Evolutionary conservation across 495 filamentous ascomycete species (phyloP).

Genomic region (Lasiosphaeria miniovina): DNA sequence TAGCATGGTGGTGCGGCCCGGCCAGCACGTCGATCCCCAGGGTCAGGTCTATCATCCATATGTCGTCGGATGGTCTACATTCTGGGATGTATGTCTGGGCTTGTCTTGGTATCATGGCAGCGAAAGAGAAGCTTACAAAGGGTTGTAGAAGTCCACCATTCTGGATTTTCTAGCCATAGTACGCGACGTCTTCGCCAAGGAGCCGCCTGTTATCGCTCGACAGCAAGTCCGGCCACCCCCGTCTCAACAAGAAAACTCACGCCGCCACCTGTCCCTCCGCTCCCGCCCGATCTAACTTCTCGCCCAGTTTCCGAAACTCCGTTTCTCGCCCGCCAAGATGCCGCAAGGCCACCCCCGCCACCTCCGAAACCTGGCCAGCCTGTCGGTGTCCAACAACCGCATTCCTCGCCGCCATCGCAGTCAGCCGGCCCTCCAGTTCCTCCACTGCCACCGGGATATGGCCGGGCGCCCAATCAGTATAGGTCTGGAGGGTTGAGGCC

Average conservation of each 20-base stretch:
- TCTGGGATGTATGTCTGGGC: conserved; percentile 75
- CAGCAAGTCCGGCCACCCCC: conserved; percentile 54
- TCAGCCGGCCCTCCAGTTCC: conserved; percentile 33
- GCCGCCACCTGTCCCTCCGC: conserved; percentile 42
- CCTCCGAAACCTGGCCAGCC: conserved; percentile 41
- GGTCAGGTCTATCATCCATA: conserved; percentile 96
- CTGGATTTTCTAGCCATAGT: conserved; percentile 78
- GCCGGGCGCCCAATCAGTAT: conserved; percentile 29
- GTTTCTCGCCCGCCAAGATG: conserved; percentile 13
- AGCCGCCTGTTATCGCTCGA: conserved; percentile 82
- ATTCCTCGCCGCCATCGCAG: conserved; percentile 9
- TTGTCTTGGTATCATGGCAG: too few relatives aligned
- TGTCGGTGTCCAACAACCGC: conserved; percentile 27
- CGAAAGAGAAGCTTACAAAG: conserved; percentile 24
- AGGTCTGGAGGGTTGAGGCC: conserved; percentile 12
- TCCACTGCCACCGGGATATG: conserved; percentile 32
- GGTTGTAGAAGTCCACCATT: conserved; percentile 71
- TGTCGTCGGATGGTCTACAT: conserved; percentile 79
- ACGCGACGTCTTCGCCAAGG: conserved; percentile 85
- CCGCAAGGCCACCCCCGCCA: conserved; percentile 36
- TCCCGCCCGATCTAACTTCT: conserved; percentile 33
- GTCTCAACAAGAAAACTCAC: conserved; percentile 24
- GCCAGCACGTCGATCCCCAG: conserved; percentile 91
- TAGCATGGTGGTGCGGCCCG: conserved; percentile 84
- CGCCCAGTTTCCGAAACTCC: conserved; percentile 16